Evolutionary conservation across 805 yeast genomes (phyloP).

Genomic region (Spathaspora gorwiae): DNA sequence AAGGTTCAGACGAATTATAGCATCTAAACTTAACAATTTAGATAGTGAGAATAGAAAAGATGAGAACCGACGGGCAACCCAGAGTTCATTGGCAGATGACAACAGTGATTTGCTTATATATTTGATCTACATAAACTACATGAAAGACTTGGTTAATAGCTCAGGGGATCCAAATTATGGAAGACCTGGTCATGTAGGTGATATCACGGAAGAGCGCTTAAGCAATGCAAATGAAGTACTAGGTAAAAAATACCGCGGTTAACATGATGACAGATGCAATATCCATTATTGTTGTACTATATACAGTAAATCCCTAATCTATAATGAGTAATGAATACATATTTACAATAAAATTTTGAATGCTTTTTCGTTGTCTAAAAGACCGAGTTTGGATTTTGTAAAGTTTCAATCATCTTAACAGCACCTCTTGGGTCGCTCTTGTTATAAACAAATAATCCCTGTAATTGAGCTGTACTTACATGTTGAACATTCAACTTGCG

Average conservation of each 20-base stretch:
- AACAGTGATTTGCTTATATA: conserved; percentile 41
- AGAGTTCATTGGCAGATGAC: conserved; percentile 27
- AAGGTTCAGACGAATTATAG: conserved; percentile 7
- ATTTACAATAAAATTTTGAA: conserved; percentile 3
- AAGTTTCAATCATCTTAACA: conserved; percentile 53
- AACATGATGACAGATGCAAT: not conserved
- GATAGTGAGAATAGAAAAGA: conserved; percentile 2
- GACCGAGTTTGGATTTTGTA: conserved; percentile 27
- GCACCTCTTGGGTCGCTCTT: conserved; percentile 80
- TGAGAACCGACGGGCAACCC: conserved; percentile 11
- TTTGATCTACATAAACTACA: conserved; percentile 44
- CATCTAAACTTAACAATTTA: conserved; percentile 4
- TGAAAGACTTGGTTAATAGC: conserved; percentile 35
- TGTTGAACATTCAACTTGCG: conserved; percentile 39
- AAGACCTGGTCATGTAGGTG: conserved; percentile 32
- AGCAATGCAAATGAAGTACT: conserved; percentile 29
- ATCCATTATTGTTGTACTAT: not conserved
- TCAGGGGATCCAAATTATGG: conserved; percentile 33
- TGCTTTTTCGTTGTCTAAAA: conserved; percentile 7
- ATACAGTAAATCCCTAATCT: not conserved
- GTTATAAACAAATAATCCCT: conserved; percentile 90
- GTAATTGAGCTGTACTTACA: conserved; percentile 90
- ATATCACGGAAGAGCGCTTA: conserved; percentile 34
- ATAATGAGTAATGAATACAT: not conserved
- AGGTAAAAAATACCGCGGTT: conserved; percentile 35